Percentiles rank a stretch among this genome's conserved stretches.
phyloP scores from a whole-genome alignment of 1,139 yeast species.

The Debaryomyces subglobosus region DNA sequence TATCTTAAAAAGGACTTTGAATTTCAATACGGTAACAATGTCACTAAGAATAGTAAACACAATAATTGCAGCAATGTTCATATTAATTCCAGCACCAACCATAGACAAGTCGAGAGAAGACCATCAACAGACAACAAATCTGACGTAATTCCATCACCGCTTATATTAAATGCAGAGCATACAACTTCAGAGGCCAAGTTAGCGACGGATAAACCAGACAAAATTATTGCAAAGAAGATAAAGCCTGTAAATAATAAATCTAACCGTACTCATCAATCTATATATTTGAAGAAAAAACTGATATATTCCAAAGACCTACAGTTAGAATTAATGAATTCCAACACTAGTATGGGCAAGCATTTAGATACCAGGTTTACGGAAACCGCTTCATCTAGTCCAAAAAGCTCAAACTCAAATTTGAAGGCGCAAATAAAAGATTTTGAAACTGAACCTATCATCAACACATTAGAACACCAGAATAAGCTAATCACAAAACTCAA shows the following conservation, averaged over 20 bases:
- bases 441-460: slow-evolving; percentile 15
- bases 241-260: slow-evolving; percentile 11
- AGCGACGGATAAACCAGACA: neutral
- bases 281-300: slow-evolving; percentile 33
- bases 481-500: slow-evolving; percentile 26
- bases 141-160: slow-evolving; percentile 23
- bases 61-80: neutral
- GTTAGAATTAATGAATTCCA: slow-evolving; percentile 29
- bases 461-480: slow-evolving; percentile 32
- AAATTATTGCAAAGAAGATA: slow-evolving; percentile 12
- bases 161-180: slow-evolving; percentile 17
- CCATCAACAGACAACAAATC: neutral
- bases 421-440: slow-evolving; percentile 1
- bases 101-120: neutral
- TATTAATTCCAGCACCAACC: slow-evolving; percentile 4
- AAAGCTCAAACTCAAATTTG: neutral
- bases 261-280: slow-evolving; percentile 24
- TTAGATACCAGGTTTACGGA: slow-evolving; percentile 14
- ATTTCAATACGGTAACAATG: neutral
- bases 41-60: neutral
- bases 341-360: slow-evolving; percentile 4
- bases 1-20: slow-evolving; percentile 5
- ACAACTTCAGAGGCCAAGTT: slow-evolving; percentile 7
- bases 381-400: neutral
- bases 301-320: slow-evolving; percentile 44